These are phyloP conservation scores for Thielaviopsis ethacetica DNA, from an alignment of 2,329 filamentous ascomycete genomes.

Conservation along the genomic window DNA sequence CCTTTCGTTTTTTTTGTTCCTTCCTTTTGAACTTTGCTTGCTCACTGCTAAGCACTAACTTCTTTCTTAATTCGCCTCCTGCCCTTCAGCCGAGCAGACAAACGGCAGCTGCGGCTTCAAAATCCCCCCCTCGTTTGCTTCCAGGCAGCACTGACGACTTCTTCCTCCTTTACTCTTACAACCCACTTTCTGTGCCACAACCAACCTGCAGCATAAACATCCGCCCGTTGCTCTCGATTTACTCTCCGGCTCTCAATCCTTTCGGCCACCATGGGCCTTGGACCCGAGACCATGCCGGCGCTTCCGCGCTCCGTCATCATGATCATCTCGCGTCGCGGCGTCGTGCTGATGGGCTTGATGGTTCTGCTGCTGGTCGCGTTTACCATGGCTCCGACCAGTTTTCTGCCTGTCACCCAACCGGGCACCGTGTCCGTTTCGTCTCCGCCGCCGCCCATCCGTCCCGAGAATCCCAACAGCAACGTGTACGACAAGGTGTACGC, in stretches of 20 bases:
- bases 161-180: background rate
- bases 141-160: background rate
- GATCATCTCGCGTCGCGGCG: conserved; percentile 9
- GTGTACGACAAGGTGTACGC: background rate
- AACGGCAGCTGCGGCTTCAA: no score
- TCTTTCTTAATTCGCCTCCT: no score
- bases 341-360: conserved; percentile 5
- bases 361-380: conserved; percentile 11
- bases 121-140: background rate
- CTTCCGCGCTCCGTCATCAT: conserved; percentile 2
- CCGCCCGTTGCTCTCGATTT: no score
- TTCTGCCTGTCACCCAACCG: background rate
- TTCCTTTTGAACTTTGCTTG: background rate
- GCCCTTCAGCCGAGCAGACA: no score
- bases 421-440: background rate
- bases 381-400: conserved; percentile 5
- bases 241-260: no score
- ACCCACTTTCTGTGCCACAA: background rate
- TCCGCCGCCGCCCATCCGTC: background rate
- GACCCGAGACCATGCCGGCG: conserved; percentile 2
- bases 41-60: no score
- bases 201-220: background rate
- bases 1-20: background rate
- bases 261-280: conserved; percentile 3
- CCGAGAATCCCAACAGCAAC: background rate